These are phyloP conservation scores for Geosmithia flava DNA, from an alignment of 2,329 filamentous ascomycete genomes.

Conservation along the genomic window DNA sequence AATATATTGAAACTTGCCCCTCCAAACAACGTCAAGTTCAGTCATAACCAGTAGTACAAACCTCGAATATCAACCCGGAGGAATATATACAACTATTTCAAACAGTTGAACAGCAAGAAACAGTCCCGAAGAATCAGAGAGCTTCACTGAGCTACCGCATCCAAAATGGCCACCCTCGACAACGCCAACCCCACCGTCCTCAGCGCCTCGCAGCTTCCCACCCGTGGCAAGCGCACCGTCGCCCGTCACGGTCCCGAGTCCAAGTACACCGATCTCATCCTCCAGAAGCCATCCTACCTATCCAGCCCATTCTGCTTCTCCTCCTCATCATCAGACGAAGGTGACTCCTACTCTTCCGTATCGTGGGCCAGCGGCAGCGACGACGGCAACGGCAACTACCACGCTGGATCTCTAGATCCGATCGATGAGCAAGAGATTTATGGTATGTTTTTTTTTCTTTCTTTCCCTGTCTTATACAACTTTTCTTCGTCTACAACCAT, in stretches of 20 bases:
- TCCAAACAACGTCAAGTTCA: background rate
- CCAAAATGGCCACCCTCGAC: constrained; percentile 29
- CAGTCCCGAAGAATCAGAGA: too few species aligned
- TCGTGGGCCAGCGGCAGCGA: background rate
- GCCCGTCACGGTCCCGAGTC: constrained; percentile 33
- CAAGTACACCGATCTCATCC: constrained; percentile 32
- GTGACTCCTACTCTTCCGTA: constrained; percentile 7
- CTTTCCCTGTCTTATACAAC: background rate
- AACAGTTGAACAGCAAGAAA: too few species aligned
- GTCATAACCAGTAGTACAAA: too few species aligned
- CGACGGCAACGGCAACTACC: background rate
- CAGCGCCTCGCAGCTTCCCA: constrained; percentile 78
- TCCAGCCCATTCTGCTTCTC: constrained; percentile 21
- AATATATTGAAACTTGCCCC: background rate
- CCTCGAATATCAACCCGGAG: too few species aligned
- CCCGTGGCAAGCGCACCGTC: constrained; percentile 43
- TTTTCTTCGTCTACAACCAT: background rate
- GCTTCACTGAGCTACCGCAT: too few species aligned
- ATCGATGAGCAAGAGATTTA: constrained; percentile 98
- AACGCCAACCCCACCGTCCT: constrained; percentile 94
- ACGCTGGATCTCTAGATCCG: constrained; percentile 42
- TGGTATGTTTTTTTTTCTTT: constrained; percentile 36
- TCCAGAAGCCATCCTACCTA: constrained; percentile 31
- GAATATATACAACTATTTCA: too few species aligned
- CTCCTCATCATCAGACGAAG: constrained; percentile 8